Percentiles rank a stretch among this genome's conserved stretches.
phyloP scores from a whole-genome alignment of 2,329 filamentous ascomycete species.

The Triangularia verruculosa region DNA sequence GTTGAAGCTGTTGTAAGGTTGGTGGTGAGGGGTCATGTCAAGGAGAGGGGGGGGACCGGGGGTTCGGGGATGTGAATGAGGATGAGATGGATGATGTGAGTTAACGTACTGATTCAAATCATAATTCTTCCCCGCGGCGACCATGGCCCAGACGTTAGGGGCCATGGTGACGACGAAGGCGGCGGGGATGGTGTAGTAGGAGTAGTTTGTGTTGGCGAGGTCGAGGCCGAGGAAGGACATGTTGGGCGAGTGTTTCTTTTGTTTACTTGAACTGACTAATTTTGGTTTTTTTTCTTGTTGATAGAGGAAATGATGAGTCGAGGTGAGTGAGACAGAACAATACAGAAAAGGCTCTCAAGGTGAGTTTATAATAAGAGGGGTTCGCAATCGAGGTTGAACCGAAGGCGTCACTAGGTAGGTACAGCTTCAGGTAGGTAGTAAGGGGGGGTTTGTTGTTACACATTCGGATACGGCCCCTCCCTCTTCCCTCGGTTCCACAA shows the following conservation, averaged over 20 bases:
- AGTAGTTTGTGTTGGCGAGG: constrained; percentile 4
- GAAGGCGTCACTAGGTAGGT: too few species aligned
- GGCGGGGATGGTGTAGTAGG: constrained; percentile 34
- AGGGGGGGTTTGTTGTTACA: too few species aligned
- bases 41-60: background rate
- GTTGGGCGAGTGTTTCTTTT: background rate
- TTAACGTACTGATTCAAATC: constrained; percentile 35
- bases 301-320: too few species aligned
- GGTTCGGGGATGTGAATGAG: background rate
- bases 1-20: background rate
- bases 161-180: constrained; percentile 37
- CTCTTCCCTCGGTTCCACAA: background rate
- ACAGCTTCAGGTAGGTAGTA: too few species aligned
- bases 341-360: too few species aligned
- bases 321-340: too few species aligned
- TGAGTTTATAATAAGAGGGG: too few species aligned
- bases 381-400: too few species aligned
- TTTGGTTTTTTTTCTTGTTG: background rate
- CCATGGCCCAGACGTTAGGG: constrained; percentile 37
- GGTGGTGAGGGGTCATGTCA: background rate
- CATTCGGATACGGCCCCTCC: background rate
- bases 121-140: constrained; percentile 33
- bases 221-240: constrained; percentile 3
- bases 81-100: background rate
- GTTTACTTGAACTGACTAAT: background rate